phyloP scores from a whole-genome alignment of 2,329 filamentous ascomycete genomes.

The Neofusicoccum laricinum region DNA sequence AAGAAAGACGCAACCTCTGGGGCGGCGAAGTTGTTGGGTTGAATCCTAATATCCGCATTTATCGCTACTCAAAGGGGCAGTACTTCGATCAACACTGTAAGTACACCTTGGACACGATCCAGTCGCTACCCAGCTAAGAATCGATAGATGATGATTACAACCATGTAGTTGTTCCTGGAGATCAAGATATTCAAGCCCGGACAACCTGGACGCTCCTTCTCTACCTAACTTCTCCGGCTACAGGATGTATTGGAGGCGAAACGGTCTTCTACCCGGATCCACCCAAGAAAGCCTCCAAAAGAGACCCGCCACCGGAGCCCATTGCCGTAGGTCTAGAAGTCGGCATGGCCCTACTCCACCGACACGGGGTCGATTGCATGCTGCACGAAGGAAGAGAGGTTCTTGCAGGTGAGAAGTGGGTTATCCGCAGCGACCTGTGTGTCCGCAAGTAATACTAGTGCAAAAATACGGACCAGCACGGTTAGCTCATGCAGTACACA shows the following conservation, averaged over 20 bases:
- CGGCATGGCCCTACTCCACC: constrained; percentile 83
- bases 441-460: constrained; percentile 48
- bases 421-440: constrained; percentile 80
- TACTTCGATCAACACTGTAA: constrained; percentile 92
- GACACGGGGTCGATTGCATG: constrained; percentile 85
- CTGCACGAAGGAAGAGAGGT: constrained; percentile 85
- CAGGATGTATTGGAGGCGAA: constrained; percentile 79
- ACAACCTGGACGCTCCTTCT: constrained; percentile 92
- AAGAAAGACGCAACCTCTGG: constrained; percentile 54
- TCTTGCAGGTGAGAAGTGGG: constrained; percentile 80
- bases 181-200: constrained; percentile 48
- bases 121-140: background rate
- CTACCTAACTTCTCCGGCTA: constrained; percentile 74
- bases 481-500: too few species aligned
- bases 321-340: constrained; percentile 72
- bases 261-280: constrained; percentile 86
- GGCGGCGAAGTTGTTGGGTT: constrained; percentile 79
- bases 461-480: too few species aligned
- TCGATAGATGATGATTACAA: constrained; percentile 86
- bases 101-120: constrained; percentile 32
- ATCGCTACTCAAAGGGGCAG: constrained; percentile 80
- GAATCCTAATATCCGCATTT: constrained; percentile 85
- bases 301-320: constrained; percentile 52
- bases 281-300: constrained; percentile 44
- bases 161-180: constrained; percentile 55